Conservation (phyloP, 306 rosid genomes). For the Delonix regia region DNA sequence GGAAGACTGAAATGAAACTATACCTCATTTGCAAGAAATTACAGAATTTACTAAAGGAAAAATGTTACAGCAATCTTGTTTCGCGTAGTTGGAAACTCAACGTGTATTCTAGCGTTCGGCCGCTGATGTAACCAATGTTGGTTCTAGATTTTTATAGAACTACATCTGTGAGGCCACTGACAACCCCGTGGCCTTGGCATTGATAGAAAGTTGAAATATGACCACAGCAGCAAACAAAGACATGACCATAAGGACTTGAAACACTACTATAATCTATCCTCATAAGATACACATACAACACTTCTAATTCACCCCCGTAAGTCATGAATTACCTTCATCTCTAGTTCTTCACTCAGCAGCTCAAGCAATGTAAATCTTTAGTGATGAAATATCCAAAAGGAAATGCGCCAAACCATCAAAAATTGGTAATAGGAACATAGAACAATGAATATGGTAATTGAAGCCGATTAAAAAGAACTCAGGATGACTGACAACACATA, state of each 20-base stretch:
- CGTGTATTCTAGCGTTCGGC: too few species aligned
- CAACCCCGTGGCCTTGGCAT: neutral
- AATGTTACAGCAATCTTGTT: neutral
- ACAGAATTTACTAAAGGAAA: too few species aligned
- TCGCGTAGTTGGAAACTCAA: neutral
- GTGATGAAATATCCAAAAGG: slow-evolving; percentile 52
- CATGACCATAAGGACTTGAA: neutral
- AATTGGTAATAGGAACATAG: slow-evolving; percentile 42
- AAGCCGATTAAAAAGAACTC: slow-evolving; percentile 29
- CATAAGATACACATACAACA: neutral
- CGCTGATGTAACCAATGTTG: too few species aligned
- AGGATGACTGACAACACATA: slow-evolving; percentile 70
- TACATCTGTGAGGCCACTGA: neutral
- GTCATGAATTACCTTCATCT: slow-evolving; percentile 3
- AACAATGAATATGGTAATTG: slow-evolving; percentile 36
- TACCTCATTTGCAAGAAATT: too few species aligned
- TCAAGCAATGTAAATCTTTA: slow-evolving; percentile 46
- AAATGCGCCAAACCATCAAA: slow-evolving; percentile 54
- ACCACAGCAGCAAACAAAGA: neutral
- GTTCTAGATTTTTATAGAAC: neutral
- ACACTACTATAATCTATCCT: neutral
- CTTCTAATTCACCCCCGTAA: neutral
- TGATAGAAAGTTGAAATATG: neutral
- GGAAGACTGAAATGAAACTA: too few species aligned
- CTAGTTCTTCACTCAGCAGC: slow-evolving; percentile 42